phyloP scores from a whole-genome alignment of 164 flowering plant species.

The Piper longum region DNA sequence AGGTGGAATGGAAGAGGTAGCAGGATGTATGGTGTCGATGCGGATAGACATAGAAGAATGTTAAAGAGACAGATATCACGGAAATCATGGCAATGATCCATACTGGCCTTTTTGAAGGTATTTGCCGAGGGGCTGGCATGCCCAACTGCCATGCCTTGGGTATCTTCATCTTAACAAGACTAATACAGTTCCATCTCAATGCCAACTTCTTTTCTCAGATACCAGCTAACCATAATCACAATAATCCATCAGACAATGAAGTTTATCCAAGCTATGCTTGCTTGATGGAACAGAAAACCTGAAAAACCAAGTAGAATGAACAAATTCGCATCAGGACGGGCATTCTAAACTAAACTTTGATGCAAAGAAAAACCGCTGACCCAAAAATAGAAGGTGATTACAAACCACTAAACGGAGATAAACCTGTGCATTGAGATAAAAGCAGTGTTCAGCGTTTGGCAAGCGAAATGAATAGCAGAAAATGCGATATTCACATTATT shows the following conservation, averaged over 20 bases:
- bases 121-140: slow-evolving; percentile 61
- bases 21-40: slow-evolving; percentile 51
- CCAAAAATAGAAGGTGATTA: not conserved
- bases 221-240: not conserved
- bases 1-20: slow-evolving; percentile 49
- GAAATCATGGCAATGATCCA: slow-evolving; percentile 84
- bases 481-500: too few species aligned
- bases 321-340: not conserved
- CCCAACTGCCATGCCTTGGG: slow-evolving; percentile 51
- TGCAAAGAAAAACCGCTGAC: not conserved
- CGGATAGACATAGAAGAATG: slow-evolving; percentile 67
- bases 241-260: not conserved
- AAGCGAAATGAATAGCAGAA: too few species aligned
- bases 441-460: too few species aligned
- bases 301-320: not conserved
- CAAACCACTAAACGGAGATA: not conserved
- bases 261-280: not conserved
- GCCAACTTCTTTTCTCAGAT: not conserved
- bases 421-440: too few species aligned
- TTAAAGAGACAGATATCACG: slow-evolving; percentile 51
- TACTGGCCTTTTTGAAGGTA: slow-evolving; percentile 48
- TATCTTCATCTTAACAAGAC: slow-evolving; percentile 39
- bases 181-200: slow-evolving; percentile 15
- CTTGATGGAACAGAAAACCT: not conserved
- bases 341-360: not conserved